A percentile compares a stretch with the other conserved stretches of the same genome.
These are phyloP conservation scores for Irpex rosettiformis DNA, from an alignment of 1,284 basidiomycete species.

Conservation along the genomic window DNA sequence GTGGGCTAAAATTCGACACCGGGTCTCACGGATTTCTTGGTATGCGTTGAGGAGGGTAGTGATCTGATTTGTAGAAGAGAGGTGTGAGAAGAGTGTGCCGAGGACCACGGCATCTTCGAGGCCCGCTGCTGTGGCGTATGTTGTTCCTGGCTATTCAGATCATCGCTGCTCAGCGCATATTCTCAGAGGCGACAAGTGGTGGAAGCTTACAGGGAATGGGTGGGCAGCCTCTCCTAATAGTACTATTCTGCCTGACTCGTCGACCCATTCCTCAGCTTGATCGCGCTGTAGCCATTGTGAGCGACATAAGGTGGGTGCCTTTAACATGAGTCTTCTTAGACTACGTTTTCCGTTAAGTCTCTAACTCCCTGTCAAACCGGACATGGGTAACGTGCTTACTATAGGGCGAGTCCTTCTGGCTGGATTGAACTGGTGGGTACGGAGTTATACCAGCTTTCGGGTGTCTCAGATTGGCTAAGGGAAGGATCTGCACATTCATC, in stretches of 20 bases:
- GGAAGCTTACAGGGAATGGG: slow-evolving; percentile 6
- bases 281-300: background rate
- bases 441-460: background rate
- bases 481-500: background rate
- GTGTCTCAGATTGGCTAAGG: background rate
- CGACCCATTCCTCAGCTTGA: background rate
- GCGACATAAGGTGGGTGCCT: background rate
- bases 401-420: background rate
- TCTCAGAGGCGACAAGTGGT: background rate
- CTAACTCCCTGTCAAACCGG: background rate
- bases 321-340: background rate
- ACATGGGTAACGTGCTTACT: background rate
- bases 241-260: slow-evolving; percentile 7
- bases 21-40: slow-evolving; percentile 22
- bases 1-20: slow-evolving; percentile 5
- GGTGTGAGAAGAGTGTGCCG: slow-evolving; percentile 24
- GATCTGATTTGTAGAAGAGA: slow-evolving; percentile 17
- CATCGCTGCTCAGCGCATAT: background rate
- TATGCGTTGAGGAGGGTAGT: slow-evolving; percentile 21
- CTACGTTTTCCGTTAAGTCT: background rate
- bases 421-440: background rate
- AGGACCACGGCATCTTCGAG: slow-evolving; percentile 28
- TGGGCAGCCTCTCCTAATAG: slow-evolving; percentile 12
- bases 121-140: slow-evolving; percentile 21
- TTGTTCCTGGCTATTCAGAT: slow-evolving; percentile 19